Conservation (phyloP, 768 basidiomycete species). For the Basidioascus undulatus region DNA sequence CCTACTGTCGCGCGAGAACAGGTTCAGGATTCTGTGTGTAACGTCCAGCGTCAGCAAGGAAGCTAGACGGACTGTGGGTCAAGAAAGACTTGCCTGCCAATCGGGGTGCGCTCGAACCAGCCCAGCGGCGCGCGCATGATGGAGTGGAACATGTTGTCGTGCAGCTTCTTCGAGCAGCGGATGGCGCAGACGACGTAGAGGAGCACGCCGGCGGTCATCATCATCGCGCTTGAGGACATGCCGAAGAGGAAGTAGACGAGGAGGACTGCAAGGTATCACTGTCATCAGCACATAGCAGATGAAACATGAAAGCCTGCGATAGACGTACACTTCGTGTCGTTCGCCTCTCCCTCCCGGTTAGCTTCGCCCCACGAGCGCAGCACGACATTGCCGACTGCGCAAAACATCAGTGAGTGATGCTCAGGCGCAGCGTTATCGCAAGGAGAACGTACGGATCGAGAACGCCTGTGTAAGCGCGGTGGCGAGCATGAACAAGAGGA, state of each 20-base stretch:
- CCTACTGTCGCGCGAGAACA: constrained; percentile 77
- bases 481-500: constrained; percentile 18
- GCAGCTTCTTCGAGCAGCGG: constrained; percentile 6
- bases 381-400: constrained; percentile 9
- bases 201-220: constrained; percentile 12
- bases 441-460: too few relatives aligned
- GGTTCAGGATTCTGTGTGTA: constrained; percentile 43
- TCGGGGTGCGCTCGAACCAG: constrained; percentile 78
- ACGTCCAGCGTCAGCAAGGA: too few relatives aligned
- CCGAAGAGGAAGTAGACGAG: constrained; percentile 4
- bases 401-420: too few relatives aligned
- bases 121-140: constrained; percentile 54
- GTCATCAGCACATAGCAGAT: too few relatives aligned
- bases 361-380: constrained; percentile 12
- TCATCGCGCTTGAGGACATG: constrained; percentile 1
- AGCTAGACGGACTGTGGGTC: too few relatives aligned
- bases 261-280: too few relatives aligned
- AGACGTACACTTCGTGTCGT: constrained; percentile 9
- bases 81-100: constrained; percentile 37
- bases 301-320: background rate
- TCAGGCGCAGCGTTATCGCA: too few relatives aligned
- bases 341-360: constrained; percentile 8
- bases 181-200: constrained; percentile 13
- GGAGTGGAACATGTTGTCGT: constrained; percentile 41
- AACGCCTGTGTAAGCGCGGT: constrained; percentile 18